Percentiles rank a stretch among this genome's conserved stretches.
These are phyloP conservation scores for Saccharomycopsis fermentans DNA, from an alignment of 805 yeast species.

Conservation along the genomic window DNA sequence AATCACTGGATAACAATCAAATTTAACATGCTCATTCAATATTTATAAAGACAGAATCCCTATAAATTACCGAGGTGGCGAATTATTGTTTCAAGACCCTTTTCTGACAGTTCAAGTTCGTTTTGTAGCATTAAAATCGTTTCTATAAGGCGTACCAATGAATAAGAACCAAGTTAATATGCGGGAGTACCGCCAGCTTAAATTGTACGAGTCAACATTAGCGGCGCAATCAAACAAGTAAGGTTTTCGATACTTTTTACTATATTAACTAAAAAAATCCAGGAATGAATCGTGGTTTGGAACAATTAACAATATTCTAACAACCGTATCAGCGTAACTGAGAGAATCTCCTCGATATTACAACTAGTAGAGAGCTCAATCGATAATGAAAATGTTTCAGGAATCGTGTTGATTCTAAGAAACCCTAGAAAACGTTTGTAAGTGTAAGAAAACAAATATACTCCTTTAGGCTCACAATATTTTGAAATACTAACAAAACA, in stretches of 20 bases:
- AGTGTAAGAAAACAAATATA: not conserved
- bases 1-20: no score
- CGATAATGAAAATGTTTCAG: slow-evolving; percentile 5
- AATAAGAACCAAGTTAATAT: not conserved
- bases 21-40: no score
- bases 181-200: not conserved
- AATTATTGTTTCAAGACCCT: no score
- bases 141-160: not conserved
- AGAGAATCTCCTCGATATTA: slow-evolving; percentile 2
- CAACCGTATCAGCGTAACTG: not conserved
- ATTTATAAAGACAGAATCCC: no score
- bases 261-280: no score
- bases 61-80: no score
- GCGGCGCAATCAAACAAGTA: not conserved
- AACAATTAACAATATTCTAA: no score
- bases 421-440: not conserved
- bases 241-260: not conserved
- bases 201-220: not conserved
- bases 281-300: no score
- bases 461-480: not conserved
- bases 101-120: no score
- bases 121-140: no score
- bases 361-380: slow-evolving; percentile 10
- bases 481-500: not conserved
- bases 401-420: not conserved